phyloP scores from a whole-genome alignment of 2,329 filamentous ascomycete species.

The Leptodontidium sp. region DNA sequence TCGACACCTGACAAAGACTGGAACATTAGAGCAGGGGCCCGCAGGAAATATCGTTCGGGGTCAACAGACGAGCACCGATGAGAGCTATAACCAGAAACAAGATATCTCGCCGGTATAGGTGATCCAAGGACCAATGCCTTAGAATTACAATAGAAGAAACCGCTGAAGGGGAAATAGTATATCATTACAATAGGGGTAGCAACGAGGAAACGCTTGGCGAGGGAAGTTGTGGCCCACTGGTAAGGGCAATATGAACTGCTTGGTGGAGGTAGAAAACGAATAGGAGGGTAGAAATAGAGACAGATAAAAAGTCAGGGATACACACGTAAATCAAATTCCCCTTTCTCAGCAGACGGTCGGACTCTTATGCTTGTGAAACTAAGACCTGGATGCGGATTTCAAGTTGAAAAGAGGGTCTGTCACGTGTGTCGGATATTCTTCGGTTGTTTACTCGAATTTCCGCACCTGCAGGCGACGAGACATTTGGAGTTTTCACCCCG shows the following conservation, averaged over 20 bases:
- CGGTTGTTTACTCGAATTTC: slow-evolving; percentile 1
- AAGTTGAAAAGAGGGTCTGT: background rate
- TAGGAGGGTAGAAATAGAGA: background rate
- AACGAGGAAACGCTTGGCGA: background rate
- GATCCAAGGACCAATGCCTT: background rate
- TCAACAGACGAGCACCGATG: slow-evolving; percentile 23
- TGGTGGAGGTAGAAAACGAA: background rate
- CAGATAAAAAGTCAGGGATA: background rate
- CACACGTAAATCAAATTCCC: background rate
- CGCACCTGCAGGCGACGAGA: background rate
- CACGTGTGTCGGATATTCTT: slow-evolving; percentile 2
- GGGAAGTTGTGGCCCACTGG: too few relatives aligned
- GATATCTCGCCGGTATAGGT: slow-evolving; percentile 30
- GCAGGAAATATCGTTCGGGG: slow-evolving; percentile 30
- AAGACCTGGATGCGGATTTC: too few relatives aligned
- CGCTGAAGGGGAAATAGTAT: too few relatives aligned
- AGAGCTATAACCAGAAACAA: slow-evolving; percentile 24
- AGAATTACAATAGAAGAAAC: too few relatives aligned
- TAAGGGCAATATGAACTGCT: background rate
- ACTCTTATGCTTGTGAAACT: background rate
- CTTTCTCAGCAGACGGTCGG: background rate
- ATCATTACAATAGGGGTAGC: too few relatives aligned
- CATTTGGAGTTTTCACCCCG: slow-evolving; percentile 12
- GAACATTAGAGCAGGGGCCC: slow-evolving; percentile 42
- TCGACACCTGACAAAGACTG: slow-evolving; percentile 51